Percentiles rank a stretch among this genome's conserved stretches.
These are phyloP conservation scores for Scalesia atractyloides DNA, from an alignment of 129 eudicot species.

Conservation along the genomic window DNA sequence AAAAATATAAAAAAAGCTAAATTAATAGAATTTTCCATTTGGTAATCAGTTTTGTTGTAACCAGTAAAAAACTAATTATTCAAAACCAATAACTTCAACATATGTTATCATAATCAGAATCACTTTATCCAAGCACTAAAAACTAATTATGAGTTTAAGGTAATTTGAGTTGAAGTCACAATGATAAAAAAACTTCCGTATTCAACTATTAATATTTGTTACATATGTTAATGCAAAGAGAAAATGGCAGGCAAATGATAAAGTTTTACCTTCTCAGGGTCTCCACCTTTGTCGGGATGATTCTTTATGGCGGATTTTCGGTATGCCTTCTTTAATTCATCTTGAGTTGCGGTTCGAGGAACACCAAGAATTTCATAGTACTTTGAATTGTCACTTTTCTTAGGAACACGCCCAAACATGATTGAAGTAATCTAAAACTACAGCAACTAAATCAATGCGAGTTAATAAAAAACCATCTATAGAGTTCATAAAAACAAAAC, in stretches of 20 bases:
- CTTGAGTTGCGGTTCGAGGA: constrained; percentile 58
- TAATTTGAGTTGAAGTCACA: background rate
- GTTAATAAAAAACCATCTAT: constrained; percentile 9
- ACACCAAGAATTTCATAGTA: constrained; percentile 82
- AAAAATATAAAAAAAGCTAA: too few relatives aligned
- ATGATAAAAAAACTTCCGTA: background rate
- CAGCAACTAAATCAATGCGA: background rate
- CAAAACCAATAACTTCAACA: background rate
- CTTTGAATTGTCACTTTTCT: constrained; percentile 61
- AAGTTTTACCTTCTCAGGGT: constrained; percentile 74
- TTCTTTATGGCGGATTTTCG: constrained; percentile 77
- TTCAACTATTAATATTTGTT: background rate
- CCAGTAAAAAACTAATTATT: background rate
- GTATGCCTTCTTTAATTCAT: constrained; percentile 88
- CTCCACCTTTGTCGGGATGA: constrained; percentile 96
- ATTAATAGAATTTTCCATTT: too few relatives aligned
- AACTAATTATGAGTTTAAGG: background rate
- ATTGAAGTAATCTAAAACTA: constrained; percentile 32
- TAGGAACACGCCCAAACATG: constrained; percentile 83
- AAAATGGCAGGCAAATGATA: constrained; percentile 8
- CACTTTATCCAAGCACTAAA: background rate
- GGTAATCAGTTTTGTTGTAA: background rate
- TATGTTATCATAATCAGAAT: background rate
- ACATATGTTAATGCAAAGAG: background rate
- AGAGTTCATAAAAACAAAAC: background rate